Evolutionary conservation across 768 basidiomycete species (phyloP).

Genomic region (Amanita inopinata): DNA sequence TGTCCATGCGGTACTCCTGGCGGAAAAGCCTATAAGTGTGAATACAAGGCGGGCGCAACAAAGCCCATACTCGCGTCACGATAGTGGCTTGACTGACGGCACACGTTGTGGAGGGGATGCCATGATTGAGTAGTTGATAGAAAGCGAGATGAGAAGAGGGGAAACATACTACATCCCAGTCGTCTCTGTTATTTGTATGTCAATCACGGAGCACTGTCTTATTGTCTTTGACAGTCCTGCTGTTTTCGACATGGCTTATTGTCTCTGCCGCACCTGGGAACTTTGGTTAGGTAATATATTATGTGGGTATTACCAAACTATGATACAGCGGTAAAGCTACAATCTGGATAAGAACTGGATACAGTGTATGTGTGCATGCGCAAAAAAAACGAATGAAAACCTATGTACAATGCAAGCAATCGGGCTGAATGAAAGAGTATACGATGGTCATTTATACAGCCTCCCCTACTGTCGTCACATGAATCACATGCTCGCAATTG

Average conservation of each 20-base stretch:
- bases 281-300: background rate
- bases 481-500: background rate
- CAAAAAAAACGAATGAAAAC: background rate
- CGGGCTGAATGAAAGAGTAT: background rate
- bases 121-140: no score
- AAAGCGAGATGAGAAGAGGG: background rate
- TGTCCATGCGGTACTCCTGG: no score
- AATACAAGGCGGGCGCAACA: no score
- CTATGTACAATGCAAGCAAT: no score
- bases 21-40: no score
- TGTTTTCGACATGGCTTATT: slow-evolving; percentile 1
- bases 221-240: slow-evolving; percentile 4
- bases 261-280: background rate
- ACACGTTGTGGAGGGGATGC: no score
- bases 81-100: no score
- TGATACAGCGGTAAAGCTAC: background rate
- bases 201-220: background rate
- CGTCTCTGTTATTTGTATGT: no score
- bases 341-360: background rate
- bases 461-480: background rate
- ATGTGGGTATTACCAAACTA: no score
- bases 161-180: no score
- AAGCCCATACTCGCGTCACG: no score
- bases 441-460: background rate
- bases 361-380: background rate